Base-by-base conservation (phyloP, 2,329 filamentous ascomycete genomes). In the Fusarium staphyleae region DNA sequence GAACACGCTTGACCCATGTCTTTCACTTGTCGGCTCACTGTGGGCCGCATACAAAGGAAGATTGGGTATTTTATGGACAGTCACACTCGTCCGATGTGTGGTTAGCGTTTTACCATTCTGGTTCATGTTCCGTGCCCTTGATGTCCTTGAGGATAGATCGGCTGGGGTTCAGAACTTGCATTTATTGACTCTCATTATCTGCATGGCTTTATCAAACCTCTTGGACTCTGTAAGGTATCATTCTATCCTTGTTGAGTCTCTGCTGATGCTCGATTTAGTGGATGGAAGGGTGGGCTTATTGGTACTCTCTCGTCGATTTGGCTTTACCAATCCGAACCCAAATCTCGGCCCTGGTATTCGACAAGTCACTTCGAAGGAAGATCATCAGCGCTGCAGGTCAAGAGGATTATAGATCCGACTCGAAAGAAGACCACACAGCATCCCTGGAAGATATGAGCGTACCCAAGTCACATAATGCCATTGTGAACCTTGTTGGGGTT, bases 401-500 rank as follows among this genome's bases (percentile, higher is more conserved):
- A n/a, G 65, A 78, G 71, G 39, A 68, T 10, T 65, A 73, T 34
- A 52, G 64, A 24, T 67, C 22, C 24, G 22, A 50, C 18, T n/a
- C 30, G 2, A 79, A 83, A 4, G 60, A 79, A 68, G 63, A 78
- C 19, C 19, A 22, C 74, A 67, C 84, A 62, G 81, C 87, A 69
- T 53, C 63, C 3, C 41, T 63, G n/a, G 69, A 68, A 8, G 63
- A 67, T 11, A 44, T 54, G 16, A 57, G 55, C 5, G 66, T 66
- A 3, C 60, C 70, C 32, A 70, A 72, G 40, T 81, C 82, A 13
- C 79, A 81, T 57, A 89, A 93, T 71, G 86, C 82, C 45, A 88
- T 87, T 4, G 85, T 92, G 43, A 93, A 93, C 68, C 77, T 91
- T 28, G 86, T 92, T 30, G 88, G 87, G 15, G 84, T 92, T 12